Evolutionary conservation across 2,329 filamentous ascomycete species (phyloP).

Genomic region (Lasiodiplodia sp.): DNA sequence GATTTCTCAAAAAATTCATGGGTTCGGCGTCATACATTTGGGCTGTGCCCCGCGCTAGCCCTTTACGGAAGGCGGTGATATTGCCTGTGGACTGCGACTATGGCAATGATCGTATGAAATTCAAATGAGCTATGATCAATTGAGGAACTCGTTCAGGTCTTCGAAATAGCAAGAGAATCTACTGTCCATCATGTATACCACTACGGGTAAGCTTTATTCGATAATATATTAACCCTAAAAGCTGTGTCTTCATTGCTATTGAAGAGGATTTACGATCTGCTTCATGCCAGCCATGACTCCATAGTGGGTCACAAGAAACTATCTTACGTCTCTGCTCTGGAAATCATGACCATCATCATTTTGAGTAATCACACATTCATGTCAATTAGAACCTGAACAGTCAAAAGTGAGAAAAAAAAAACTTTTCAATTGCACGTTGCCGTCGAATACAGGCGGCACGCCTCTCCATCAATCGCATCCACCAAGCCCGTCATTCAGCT

Average conservation of each 20-base stretch:
- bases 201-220: too few species aligned
- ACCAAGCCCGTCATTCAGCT: not conserved
- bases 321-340: too few species aligned
- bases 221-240: too few species aligned
- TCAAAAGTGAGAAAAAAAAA: not conserved
- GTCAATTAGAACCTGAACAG: too few species aligned
- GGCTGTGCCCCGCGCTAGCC: slow-evolving; percentile 27
- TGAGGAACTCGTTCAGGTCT: not conserved
- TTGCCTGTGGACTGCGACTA: not conserved
- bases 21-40: slow-evolving; percentile 20
- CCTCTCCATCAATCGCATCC: not conserved
- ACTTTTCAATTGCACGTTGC: not conserved
- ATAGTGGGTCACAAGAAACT: too few species aligned
- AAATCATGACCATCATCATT: not conserved
- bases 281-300: not conserved
- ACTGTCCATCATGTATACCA: not conserved
- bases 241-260: not conserved
- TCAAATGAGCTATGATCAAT: not conserved
- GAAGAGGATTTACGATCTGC: not conserved
- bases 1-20: slow-evolving; percentile 29
- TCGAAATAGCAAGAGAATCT: not conserved
- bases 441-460: not conserved
- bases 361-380: not conserved
- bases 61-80: slow-evolving; percentile 13
- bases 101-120: not conserved